Evolutionary conservation across 352 stramenopile genomes (phyloP).

Genomic region (Phytophthora lateralis): DNA sequence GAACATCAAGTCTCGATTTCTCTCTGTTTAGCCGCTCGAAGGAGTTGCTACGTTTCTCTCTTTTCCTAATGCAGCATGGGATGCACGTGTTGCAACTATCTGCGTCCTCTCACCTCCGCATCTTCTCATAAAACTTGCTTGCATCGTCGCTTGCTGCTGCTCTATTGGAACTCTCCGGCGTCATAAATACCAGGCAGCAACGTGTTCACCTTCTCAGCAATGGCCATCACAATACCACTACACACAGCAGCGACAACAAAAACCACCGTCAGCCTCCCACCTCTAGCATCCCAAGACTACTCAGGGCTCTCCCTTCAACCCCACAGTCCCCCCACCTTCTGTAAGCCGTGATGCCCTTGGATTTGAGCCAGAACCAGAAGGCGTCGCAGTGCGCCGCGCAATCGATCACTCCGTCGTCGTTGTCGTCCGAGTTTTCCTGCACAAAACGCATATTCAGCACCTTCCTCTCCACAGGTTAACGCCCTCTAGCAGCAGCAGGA

Average conservation of each 20-base stretch:
- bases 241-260: constrained; percentile 13
- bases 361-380: constrained; percentile 97
- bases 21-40: background rate
- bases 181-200: constrained; percentile 98
- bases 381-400: constrained; percentile 95
- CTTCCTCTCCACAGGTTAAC: background rate
- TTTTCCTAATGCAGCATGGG: background rate
- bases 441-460: constrained; percentile 2
- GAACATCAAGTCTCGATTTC: background rate
- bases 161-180: constrained; percentile 92
- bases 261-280: constrained; percentile 3
- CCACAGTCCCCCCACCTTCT: constrained; percentile 66
- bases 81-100: background rate
- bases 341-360: constrained; percentile 95
- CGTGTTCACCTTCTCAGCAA: constrained; percentile 97
- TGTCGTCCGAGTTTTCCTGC: constrained; percentile 84
- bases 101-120: background rate
- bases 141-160: constrained; percentile 15
- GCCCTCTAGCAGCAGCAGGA: background rate
- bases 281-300: background rate
- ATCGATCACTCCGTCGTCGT: constrained; percentile 89
- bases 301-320: background rate
- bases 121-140: background rate
- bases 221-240: constrained; percentile 96
- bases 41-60: background rate